A percentile compares a stretch with the other conserved stretches of the same genome.
Conservation (phyloP, 1,284 basidiomycete species). For the Fomitopsis schrenkii region DNA sequence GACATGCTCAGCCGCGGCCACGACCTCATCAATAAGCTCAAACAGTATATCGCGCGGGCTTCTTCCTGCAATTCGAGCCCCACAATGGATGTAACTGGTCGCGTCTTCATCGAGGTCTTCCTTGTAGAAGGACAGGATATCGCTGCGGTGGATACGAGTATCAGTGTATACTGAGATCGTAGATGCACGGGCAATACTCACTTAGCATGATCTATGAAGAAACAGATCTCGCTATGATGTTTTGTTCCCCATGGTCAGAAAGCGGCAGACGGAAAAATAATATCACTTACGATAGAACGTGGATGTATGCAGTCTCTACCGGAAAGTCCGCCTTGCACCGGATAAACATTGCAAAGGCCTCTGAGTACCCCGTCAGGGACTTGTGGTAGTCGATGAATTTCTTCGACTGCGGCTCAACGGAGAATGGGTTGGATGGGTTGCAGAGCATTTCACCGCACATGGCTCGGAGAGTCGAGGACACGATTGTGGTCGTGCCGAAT, state of each 20-base stretch:
- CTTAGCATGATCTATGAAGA: too few relatives aligned
- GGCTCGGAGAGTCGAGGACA: constrained; percentile 10
- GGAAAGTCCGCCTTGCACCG: constrained; percentile 15
- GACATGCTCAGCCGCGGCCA: constrained; percentile 7
- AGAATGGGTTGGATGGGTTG: neutral
- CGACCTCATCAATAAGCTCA: constrained; percentile 13
- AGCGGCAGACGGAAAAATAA: neutral
- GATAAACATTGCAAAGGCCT: constrained; percentile 12
- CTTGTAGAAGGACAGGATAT: constrained; percentile 17
- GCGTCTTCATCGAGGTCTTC: constrained; percentile 11
- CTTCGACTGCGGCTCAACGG: neutral
- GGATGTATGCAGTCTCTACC: constrained; percentile 7
- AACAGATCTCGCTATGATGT: too few relatives aligned
- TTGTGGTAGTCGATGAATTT: constrained; percentile 10
- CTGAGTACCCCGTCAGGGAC: constrained; percentile 5
- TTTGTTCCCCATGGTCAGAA: too few relatives aligned
- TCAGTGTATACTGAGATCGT: too few relatives aligned
- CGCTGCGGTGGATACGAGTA: neutral
- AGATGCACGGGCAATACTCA: too few relatives aligned
- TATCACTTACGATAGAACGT: constrained; percentile 15
- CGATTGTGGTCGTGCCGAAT: constrained; percentile 9
- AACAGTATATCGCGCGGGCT: neutral
- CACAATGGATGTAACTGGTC: constrained; percentile 9
- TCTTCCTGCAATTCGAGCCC: constrained; percentile 8
- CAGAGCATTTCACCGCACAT: constrained; percentile 13